Percentiles rank a stretch among this genome's conserved stretches.
These are phyloP conservation scores for Mycotypha africana DNA, from an alignment of 371 early-diverging fungal genomes.

Conservation along the genomic window DNA sequence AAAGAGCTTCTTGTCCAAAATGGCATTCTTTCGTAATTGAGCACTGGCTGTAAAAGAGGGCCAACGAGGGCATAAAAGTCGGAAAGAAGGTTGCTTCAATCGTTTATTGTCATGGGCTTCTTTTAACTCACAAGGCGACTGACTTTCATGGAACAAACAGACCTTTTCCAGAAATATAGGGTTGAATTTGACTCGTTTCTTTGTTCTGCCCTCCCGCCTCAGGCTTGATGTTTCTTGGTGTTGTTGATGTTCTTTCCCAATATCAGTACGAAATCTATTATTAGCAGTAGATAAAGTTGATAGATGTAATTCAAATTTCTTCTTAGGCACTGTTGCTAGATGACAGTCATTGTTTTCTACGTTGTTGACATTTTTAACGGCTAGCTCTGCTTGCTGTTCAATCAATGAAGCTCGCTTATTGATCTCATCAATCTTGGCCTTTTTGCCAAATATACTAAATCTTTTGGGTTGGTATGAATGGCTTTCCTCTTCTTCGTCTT, in stretches of 20 bases:
- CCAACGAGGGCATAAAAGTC: conserved; percentile 14
- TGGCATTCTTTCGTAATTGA: too few relatives aligned
- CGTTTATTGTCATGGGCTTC: conserved; percentile 8
- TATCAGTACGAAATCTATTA: not conserved
- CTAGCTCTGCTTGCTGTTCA: conserved; percentile 3
- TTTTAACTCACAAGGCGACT: conserved; percentile 40
- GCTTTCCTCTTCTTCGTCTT: not conserved
- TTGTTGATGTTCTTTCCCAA: not conserved
- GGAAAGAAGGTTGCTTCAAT: conserved; percentile 6
- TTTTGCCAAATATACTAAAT: conserved; percentile 22
- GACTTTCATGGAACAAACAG: conserved; percentile 38
- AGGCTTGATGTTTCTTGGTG: conserved; percentile 1
- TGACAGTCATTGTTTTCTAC: too few relatives aligned
- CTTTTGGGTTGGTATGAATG: conserved; percentile 5
- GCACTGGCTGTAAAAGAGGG: not conserved
- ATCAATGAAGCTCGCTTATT: not conserved
- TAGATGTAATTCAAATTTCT: conserved; percentile 9
- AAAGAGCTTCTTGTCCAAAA: too few relatives aligned
- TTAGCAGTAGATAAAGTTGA: conserved; percentile 5
- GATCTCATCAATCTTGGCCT: conserved; percentile 6
- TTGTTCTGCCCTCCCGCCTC: conserved; percentile 25
- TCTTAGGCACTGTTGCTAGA: too few relatives aligned
- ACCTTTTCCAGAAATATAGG: conserved; percentile 48
- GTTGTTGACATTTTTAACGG: too few relatives aligned
- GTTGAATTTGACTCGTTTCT: conserved; percentile 40